Base-by-base conservation (phyloP, 306 rosid genomes). In the Cicer judaicum region DNA sequence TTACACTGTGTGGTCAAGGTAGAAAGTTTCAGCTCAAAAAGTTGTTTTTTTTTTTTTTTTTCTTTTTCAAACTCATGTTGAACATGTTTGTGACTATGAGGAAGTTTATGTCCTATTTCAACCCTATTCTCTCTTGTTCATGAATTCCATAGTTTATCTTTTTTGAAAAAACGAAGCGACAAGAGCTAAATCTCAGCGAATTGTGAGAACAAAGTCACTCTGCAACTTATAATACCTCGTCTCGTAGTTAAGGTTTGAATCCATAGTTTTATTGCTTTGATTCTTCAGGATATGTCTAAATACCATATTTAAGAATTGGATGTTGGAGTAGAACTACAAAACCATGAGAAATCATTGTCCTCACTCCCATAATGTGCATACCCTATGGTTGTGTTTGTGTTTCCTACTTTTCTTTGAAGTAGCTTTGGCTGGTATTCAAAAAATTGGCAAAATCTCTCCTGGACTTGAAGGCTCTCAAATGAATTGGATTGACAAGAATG, bases 391-490 rank as follows among this genome's bases (percentile, higher is more conserved):
- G 64, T 50, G 76, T n/a, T 40, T 88, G 59, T 61, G 29, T 57
- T 8, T 87, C 73, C 50, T 78, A 44, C 80, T 84, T 19, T 46
- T 39, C n/a, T 84, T 78, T 7, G 67, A 78, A 78, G 68, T 84
- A 10, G 87, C 83, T 67, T 63, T 5, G 88, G 81, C 38, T 65
- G 79, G 92, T 59, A 15, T 12, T 72, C 85, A 70, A 55, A 34
- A 6, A 2, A 5, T 41, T 1, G 96, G 91, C 36, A 50, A 40
- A 7, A 81, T 94, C 78, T 2, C 18, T 24, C 87, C 86, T 0
- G 92, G 88, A 1, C 80, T 81, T 75, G 43, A 66, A 72, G 91
- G 91, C 36, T 75, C 92, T 56, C 93, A 88, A 63, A 89, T 89
- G 92, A 38, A 62, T 62, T 94, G 87, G 90, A 84, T 89, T 73